Evolutionary conservation across 2,329 filamentous ascomycete species (phyloP), one percentile per base, ranked within the genome.

Genomic region (Alternaria hordeiaustralica): DNA sequence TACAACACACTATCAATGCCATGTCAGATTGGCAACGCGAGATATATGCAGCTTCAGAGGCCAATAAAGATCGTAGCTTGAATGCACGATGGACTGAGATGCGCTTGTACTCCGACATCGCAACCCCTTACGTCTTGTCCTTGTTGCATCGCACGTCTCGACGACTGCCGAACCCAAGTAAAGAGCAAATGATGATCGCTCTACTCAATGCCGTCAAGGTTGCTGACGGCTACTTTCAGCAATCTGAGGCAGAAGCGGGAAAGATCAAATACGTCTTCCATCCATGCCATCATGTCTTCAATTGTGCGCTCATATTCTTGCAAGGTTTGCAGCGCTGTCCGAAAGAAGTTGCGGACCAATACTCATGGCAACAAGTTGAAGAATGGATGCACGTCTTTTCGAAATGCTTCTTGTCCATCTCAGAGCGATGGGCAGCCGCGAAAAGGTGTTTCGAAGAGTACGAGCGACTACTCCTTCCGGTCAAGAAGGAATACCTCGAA

Each of bases 251-350:
- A 44, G 73, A 75, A 41, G 71, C 71, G 26, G 77, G 77, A 12
- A 71, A 75, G 55, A 78, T 78, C 63, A 79, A 79, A 71, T 79
- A 79, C 56, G 77, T 79, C 15, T 79, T 79, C 54, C 77, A 79
- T 59, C 76, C 77, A 13, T 78, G 76, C 23, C 77, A 79, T 43
- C 76, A 79, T 45, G 71, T 75, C 3, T 79, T 78, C 66, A 73
- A 73, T 12, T 74, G 71, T 33, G 77, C 77, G 8, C 65, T 75
- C 10, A 68, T 78, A 8, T 79, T 79, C 45, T 65, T 79, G 11
- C 75, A 75, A 18, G 74, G 70, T 5, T 47, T 79, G 44, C 68
- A 72, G 50, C 71, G 69, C 28, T 79, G 76, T 67, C 76, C 74
- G 49, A 65, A 71, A 58, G 72, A 78, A 60, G 71, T 79, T 20